Base-by-base conservation (phyloP, 345 rosid species). In the Syzygium jambos region DNA sequence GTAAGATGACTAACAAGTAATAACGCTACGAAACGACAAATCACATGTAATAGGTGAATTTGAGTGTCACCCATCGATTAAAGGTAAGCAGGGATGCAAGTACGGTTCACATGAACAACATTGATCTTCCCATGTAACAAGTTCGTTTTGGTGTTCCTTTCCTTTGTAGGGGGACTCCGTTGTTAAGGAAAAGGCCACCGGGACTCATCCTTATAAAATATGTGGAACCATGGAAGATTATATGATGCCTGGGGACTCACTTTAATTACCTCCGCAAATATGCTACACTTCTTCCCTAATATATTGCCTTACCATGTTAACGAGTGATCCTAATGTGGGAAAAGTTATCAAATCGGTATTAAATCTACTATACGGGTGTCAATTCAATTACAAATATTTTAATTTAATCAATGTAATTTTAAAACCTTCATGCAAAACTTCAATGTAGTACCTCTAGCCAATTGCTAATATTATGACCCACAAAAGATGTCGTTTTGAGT, bases 291-390 rank as follows among this genome's bases (percentile, higher is more conserved):
- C 22, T 53, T 53, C 4, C 56, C 9, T 53, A 17, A 53, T 53
- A 6, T 53, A 17, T 16, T 53, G 56, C 9, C 56, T 53, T 53
- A 21, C 15, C 17, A 19, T 6, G 19, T 53, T 2, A 17, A 17
- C 6, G 15, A 49, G 59, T 55, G 11, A 55, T 55, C 2, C 22
- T 55, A 6, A 22, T 9, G 27, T 4, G 59, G 59, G 27, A 9
- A 22, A 53, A 21, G 7, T 55, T 55, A 21, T 23, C 59, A 55
- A 21, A 9, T 55, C 22, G 19, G 25, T 9, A 22, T 22, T 8
- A 55, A 55, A 55, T 22, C 0, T 9, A 55, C 19, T 0, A 4
- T 7, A 22, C 0, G 5, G 2, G 1, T 55, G 11, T 0, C 0
- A 4, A 55, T 21, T 55, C 1, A 55, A 0, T 19, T 21, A 1